Conservation (phyloP, 2,329 filamentous ascomycete genomes). For the Cadophora malorum region DNA sequence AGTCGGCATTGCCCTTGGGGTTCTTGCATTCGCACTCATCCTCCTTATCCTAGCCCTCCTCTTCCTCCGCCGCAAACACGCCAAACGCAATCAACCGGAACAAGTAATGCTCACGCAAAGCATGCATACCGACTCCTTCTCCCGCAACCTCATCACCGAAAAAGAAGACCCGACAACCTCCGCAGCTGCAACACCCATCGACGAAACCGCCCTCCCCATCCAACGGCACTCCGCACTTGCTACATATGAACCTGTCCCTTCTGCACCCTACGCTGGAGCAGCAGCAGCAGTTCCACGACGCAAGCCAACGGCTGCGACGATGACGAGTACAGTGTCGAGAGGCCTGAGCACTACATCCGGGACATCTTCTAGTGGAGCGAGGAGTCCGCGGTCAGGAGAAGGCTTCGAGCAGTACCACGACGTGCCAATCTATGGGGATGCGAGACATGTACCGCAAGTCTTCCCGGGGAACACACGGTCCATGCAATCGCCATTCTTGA, state of each 20-base stretch:
- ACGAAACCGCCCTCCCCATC: conserved; percentile 21
- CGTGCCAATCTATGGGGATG: conserved; percentile 32
- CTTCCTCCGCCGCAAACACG: conserved; percentile 34
- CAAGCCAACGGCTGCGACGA: conserved; percentile 30
- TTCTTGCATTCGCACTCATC: conserved; percentile 29
- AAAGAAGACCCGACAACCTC: conserved; percentile 32
- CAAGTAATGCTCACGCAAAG: conserved; percentile 34
- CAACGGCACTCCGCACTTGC: conserved; percentile 30
- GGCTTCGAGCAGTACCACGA: conserved; percentile 36
- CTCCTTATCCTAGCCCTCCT: conserved; percentile 34
- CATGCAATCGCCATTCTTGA: conserved; percentile 30
- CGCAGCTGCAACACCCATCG: not conserved
- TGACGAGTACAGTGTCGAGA: conserved; percentile 28
- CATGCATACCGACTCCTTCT: conserved; percentile 34
- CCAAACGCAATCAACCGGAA: conserved; percentile 28
- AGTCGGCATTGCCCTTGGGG: conserved; percentile 38
- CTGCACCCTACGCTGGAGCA: conserved; percentile 28
- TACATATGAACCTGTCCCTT: conserved; percentile 29
- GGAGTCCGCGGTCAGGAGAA: conserved; percentile 2
- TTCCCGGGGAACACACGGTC: conserved; percentile 21
- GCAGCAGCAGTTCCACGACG: conserved; percentile 31
- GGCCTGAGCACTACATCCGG: conserved; percentile 26
- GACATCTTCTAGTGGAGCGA: conserved; percentile 16
- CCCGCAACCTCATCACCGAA: conserved; percentile 30
- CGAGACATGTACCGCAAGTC: conserved; percentile 33